Base-by-base conservation (phyloP, 1,139 yeast genomes). In the Debaryomyces sp. region DNA sequence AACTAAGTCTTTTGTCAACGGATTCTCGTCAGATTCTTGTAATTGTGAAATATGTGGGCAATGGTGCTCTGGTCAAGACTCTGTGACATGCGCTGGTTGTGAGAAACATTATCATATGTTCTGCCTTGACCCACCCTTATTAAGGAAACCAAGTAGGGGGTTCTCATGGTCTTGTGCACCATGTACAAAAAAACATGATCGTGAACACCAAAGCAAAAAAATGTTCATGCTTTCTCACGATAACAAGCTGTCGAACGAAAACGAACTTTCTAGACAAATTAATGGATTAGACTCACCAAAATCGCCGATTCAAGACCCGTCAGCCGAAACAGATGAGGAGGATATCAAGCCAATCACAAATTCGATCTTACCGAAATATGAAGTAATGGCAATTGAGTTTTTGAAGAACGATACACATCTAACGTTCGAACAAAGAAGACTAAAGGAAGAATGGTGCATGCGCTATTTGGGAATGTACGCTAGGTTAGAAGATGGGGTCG, bases 151-250 rank as follows among this genome's bases (percentile, higher is more conserved):
- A 0, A 85, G 90, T 43, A 71, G 96, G 50, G 97, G 97, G 1
- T 88, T 90, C 62, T 89, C 91, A 6, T 92, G 97, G 97, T 80
- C 91, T n/a, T 92, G 97, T 73, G 94, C 90, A 22, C 65, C 73
- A 2, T 91, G 97, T 68, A 78, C 88, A 17, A 81, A 80, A 56
- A 73, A 62, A 33, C 70, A 67, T 47, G 63, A 67, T 27, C 53
- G 62, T 23, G 66, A 64, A 45, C 63, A 65, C 46, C 68, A 68
- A 45, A 60, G 58, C 44, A 68, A 64, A 42, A 60, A 65, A 32
- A 66, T 69, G 49, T 53, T 75, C 46, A 76, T 76, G 80, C 64
- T 76, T 40, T 70, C 77, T 9, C 71, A 71, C 48, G 80, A 75
- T 51, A 75, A 75, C 52, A 73, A 75, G 50, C 67, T 73, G 47